A percentile compares a stretch with the other conserved stretches of the same genome.
These are phyloP conservation scores for Byssoonygena ceratinophila DNA, from an alignment of 2,329 filamentous ascomycete genomes.

Conservation along the genomic window DNA sequence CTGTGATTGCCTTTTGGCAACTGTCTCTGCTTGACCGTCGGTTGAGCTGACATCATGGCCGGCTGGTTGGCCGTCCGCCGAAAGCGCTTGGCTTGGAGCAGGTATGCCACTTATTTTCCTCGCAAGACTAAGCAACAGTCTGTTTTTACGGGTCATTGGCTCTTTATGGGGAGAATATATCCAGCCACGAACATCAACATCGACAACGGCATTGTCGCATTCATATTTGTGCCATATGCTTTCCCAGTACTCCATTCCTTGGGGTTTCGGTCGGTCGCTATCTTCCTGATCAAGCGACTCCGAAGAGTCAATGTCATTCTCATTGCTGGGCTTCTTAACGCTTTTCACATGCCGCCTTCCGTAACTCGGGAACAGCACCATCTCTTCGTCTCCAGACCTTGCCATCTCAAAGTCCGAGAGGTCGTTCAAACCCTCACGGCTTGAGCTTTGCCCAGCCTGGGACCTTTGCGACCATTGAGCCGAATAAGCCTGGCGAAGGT, in stretches of 20 bases:
- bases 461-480: constrained; percentile 44
- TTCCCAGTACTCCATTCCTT: constrained; percentile 64
- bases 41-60: constrained; percentile 56
- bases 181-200: constrained; percentile 94
- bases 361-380: constrained; percentile 93
- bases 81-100: constrained; percentile 42
- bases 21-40: constrained; percentile 62
- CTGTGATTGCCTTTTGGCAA: constrained; percentile 61
- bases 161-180: constrained; percentile 78
- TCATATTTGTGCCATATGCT: constrained; percentile 69
- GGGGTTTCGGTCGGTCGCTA: constrained; percentile 36
- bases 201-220: constrained; percentile 74
- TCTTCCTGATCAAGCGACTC: constrained; percentile 13
- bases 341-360: constrained; percentile 58
- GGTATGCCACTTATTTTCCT: constrained; percentile 80
- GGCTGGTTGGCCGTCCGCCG: constrained; percentile 38
- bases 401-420: constrained; percentile 80
- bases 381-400: constrained; percentile 71
- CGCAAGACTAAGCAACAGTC: constrained; percentile 75
- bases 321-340: constrained; percentile 21
- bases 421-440: constrained; percentile 54
- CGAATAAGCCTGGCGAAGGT: constrained; percentile 57
- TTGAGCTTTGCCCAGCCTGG: constrained; percentile 36
- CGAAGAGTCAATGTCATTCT: constrained; percentile 21
- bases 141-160: constrained; percentile 75